Evolutionary conservation across 2,329 filamentous ascomycete genomes (phyloP), one percentile per base, ranked within the genome.

Genomic region (Knufia fluminis): DNA sequence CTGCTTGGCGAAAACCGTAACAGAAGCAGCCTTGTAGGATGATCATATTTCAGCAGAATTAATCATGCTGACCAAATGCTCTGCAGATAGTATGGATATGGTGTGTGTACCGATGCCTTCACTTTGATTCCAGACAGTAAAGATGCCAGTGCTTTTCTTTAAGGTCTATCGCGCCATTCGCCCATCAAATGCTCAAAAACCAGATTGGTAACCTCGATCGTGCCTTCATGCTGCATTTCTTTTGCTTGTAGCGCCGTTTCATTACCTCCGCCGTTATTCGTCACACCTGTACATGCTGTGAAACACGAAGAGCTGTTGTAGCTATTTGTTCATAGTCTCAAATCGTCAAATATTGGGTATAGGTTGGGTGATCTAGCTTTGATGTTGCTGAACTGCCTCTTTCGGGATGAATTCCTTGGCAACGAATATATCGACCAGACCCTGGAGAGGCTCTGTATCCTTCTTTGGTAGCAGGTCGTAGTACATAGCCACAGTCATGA

Each of bases 381-480:
- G 33, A 36, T 53, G 51, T 23, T 53, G 48, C 41, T 40, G 46
- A 38, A 60, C 57, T 16, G 71, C 71, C 60, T 86, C 85, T 10
- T 80, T 79, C 1, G 89, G 89, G 59, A 97, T 85, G 22, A 90
- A 86, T 52, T 90, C 89, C 63, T 91, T 91, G 54, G 83, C 83
- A 22, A 89, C 82, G 84, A 90, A 96, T 42, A 96, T 77, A 61
- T 96, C 89, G 59, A 97, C 86, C 59, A 97, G 71, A 22, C 87
- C 88, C 71, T 94, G 87, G 88, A 97, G 95, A 19, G 91, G 91
- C 74, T 96, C 90, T 60, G 94, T 78, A 68, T 96, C 91, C 62
- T 88, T 85, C 52, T 89, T 87, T 58, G 85, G 85, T 54, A 97
- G 78, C 71, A 97, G 83, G 60, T 86, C 84, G 57, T 89, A 79